Base-by-base conservation (phyloP, 805 yeast species). In the Sugiyamaella floridensis region DNA sequence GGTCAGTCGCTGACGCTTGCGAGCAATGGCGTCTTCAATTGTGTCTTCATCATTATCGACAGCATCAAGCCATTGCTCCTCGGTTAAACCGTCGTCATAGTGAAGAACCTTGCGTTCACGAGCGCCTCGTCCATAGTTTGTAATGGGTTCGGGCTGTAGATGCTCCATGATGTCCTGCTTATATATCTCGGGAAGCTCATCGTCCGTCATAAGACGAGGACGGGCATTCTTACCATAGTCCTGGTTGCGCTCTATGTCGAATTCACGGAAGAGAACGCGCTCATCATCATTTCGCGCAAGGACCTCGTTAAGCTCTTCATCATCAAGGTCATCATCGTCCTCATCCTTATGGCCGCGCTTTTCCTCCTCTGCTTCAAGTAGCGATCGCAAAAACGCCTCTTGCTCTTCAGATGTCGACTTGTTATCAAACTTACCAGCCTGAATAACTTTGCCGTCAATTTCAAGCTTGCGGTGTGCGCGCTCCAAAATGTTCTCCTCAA, bases 341-440 rank as follows among this genome's bases (percentile, higher is more conserved):
- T 78, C 84, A n/a, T 72, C 79, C 54, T 68, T 67, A 61, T 69
- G 60, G 45, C 59, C 63, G 45, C 78, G 67, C 59, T 75, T 66
- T 57, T 78, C 78, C 60, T 87, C 96, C 61, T 90, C 97, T 28
- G 83, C 85, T 60, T 92, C 98, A 46, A 92, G 67, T 55, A 92
- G 76, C n/a, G 88, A 82, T 61, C 96, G 78, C 67, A 92, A 76
- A 53, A 90, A 79, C 0, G 96, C 97, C 66, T 92, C 98, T 68
- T 93, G 98, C 70, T 92, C 99, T 68, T 92, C 99, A 1, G 96
- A 75, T 0, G 98, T 93, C 1, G 96, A 87, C 68, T 92, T 92
- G 68, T 92, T 92, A 72, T 92, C 99, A 63, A 92, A 92, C 65
- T 93, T 92, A 75, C 99, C 99, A 2, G 99, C 99, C 69, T 92